These are phyloP conservation scores for Xylaria sp. DNA, from an alignment of 2,329 filamentous ascomycete species.

Conservation along the genomic window DNA sequence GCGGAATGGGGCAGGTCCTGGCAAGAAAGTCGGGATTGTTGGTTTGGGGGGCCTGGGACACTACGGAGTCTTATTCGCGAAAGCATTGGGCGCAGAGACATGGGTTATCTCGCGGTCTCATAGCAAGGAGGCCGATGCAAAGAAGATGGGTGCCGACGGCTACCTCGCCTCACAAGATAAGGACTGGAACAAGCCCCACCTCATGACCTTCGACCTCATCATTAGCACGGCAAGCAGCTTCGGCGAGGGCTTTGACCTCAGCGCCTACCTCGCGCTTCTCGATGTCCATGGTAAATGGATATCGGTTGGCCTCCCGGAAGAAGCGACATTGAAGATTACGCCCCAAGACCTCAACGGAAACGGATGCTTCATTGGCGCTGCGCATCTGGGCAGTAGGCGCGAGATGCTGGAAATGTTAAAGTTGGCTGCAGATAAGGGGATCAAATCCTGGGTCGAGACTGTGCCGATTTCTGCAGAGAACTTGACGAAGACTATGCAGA, in stretches of 20 bases:
- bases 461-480: slow-evolving; percentile 74
- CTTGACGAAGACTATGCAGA: slow-evolving; percentile 68
- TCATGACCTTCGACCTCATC: slow-evolving; percentile 74
- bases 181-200: slow-evolving; percentile 59
- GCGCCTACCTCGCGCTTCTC: slow-evolving; percentile 74
- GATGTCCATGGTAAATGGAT: slow-evolving; percentile 83
- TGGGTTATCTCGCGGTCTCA: slow-evolving; percentile 65
- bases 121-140: slow-evolving; percentile 62
- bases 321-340: slow-evolving; percentile 70
- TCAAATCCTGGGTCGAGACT: slow-evolving; percentile 72
- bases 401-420: slow-evolving; percentile 75
- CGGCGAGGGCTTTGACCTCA: slow-evolving; percentile 67
- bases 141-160: slow-evolving; percentile 62
- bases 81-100: slow-evolving; percentile 65
- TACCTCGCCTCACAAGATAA: slow-evolving; percentile 61
- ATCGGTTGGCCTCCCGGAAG: slow-evolving; percentile 78
- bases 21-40: slow-evolving; percentile 77
- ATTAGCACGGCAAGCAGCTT: slow-evolving; percentile 74
- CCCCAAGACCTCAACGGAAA: slow-evolving; percentile 76
- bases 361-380: slow-evolving; percentile 72
- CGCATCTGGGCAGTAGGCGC: slow-evolving; percentile 69
- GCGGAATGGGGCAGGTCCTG: slow-evolving; percentile 73
- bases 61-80: slow-evolving; percentile 70
- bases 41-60: slow-evolving; percentile 75
- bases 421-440: slow-evolving; percentile 68